Evolutionary conservation across 352 stramenopile genomes (phyloP).

Genomic region (Phytopythium kandeliae): DNA sequence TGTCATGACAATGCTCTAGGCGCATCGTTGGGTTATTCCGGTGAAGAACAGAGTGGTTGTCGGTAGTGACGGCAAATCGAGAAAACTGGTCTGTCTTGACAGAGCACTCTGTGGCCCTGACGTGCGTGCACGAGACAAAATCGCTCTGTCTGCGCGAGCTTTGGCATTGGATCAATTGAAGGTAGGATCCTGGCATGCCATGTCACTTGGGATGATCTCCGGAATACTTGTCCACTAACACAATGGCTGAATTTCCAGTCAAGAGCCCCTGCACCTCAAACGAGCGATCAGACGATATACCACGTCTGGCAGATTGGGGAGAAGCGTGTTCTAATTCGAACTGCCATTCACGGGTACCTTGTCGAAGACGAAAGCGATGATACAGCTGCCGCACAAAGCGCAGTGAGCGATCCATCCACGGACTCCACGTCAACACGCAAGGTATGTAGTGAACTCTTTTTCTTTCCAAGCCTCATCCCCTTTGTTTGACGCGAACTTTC

Average conservation of each 20-base stretch:
- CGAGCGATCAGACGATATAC: conserved; percentile 29
- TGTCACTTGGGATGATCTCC: no score
- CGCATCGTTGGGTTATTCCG: conserved; percentile 38
- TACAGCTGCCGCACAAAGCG: not conserved
- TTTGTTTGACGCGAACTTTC: not conserved
- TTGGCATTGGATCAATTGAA: conserved; percentile 22
- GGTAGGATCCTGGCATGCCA: conserved; percentile 8
- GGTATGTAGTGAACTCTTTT: not conserved
- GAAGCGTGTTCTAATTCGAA: conserved; percentile 56
- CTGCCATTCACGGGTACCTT: conserved; percentile 20
- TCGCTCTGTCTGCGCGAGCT: conserved; percentile 17
- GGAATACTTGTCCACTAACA: no score
- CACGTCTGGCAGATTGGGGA: conserved; percentile 61
- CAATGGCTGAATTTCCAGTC: no score
- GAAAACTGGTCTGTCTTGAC: conserved; percentile 60
- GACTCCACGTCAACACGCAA: not conserved
- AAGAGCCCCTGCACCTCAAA: not conserved
- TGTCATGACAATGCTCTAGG: conserved; percentile 6
- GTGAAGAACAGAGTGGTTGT: conserved; percentile 49
- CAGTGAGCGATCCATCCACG: not conserved
- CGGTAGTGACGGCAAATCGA: conserved; percentile 13
- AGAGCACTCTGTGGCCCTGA: conserved; percentile 20
- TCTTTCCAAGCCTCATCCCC: no score
- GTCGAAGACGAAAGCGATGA: not conserved
- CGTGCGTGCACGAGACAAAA: conserved; percentile 26